phyloP scores from a whole-genome alignment of 768 basidiomycete genomes.

The Fomitopsis serialis region DNA sequence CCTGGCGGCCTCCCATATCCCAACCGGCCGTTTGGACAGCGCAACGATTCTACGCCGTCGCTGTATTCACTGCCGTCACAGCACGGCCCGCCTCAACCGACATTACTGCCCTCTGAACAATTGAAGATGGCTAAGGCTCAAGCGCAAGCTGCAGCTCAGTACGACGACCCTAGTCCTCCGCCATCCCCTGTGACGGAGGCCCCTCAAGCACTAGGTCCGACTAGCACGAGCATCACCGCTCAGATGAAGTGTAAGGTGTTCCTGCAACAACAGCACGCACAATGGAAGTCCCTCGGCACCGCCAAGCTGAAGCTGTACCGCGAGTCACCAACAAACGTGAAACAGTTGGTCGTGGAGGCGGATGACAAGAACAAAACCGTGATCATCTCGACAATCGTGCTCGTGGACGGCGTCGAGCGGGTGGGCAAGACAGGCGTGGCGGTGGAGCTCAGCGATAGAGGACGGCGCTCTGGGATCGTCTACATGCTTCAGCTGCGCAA shows the following conservation, averaged over 20 bases:
- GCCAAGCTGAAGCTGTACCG: constrained; percentile 85
- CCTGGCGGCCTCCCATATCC: constrained; percentile 29
- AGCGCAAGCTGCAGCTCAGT: constrained; percentile 38
- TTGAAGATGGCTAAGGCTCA: constrained; percentile 47
- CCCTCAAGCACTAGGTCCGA: constrained; percentile 52
- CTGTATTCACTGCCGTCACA: constrained; percentile 18
- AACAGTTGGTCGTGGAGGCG: constrained; percentile 93
- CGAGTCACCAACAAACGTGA: constrained; percentile 81
- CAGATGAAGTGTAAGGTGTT: constrained; percentile 99
- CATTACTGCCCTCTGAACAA: constrained; percentile 61
- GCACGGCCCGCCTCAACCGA: constrained; percentile 25
- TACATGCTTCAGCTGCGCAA: constrained; percentile 97
- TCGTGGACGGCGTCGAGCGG: constrained; percentile 94
- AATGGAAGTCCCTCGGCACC: constrained; percentile 93
- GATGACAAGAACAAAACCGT: constrained; percentile 71
- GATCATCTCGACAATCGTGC: constrained; percentile 91
- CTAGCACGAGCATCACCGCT: constrained; percentile 72
- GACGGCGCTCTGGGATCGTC: constrained; percentile 86
- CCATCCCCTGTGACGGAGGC: constrained; percentile 66
- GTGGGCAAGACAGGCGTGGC: constrained; percentile 99
- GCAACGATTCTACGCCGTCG: constrained; percentile 24
- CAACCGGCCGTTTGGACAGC: constrained; percentile 17
- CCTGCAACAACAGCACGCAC: constrained; percentile 90
- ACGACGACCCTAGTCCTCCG: constrained; percentile 75
- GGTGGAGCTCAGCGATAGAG: constrained; percentile 89